Evolutionary conservation across 1,284 basidiomycete species (phyloP), one percentile per base, ranked within the genome.

Genomic region (Apiotrichum domesticum): DNA sequence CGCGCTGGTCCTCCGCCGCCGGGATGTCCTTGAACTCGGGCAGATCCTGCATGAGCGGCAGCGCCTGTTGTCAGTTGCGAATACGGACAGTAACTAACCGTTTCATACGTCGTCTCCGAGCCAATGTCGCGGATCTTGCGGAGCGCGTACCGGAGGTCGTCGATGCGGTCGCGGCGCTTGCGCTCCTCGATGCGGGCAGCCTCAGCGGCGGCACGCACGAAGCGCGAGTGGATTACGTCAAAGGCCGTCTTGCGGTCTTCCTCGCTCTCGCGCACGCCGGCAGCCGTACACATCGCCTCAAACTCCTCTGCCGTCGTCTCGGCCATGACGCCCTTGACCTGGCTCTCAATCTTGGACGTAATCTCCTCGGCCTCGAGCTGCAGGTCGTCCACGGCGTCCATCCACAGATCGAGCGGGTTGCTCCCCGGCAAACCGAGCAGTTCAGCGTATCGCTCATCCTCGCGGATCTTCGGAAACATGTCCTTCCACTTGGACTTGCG

Each of bases 91-190:
- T 15, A 29, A 75, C 82, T 57, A 64, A 88, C 90, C 62, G 87
- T 84, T 66, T 95, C 91, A 67, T 87, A 96, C 0, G 85, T 72
- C 58, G 85, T 73, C 32, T 79, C 84, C 44, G 91, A 68, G 62
- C 92, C 87, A 45, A 95, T 76, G 1, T 88, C 86, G 0, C 88
- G 76, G 4, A 95, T 79, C 69, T 95, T 94, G 77, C 90, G 93
- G 62, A 98, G 81, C 0, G 93, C 96, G 74, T 98, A 97, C 3
- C 96, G 87, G 37, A 98, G 80, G 69, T 98, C 96, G 71, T 99
- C 95, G 68, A 96, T 90, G 56, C 89, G 78, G 72, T 96, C 88
- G 29, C 95, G 83, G 59, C 87, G 83, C 66, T 83, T 86, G 47
- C 92, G 82, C 74, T 98, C 96, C 0, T 85, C 79, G 32, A 88